Base-by-base conservation (phyloP, 768 basidiomycete genomes). In the Cantharellus anzutake region DNA sequence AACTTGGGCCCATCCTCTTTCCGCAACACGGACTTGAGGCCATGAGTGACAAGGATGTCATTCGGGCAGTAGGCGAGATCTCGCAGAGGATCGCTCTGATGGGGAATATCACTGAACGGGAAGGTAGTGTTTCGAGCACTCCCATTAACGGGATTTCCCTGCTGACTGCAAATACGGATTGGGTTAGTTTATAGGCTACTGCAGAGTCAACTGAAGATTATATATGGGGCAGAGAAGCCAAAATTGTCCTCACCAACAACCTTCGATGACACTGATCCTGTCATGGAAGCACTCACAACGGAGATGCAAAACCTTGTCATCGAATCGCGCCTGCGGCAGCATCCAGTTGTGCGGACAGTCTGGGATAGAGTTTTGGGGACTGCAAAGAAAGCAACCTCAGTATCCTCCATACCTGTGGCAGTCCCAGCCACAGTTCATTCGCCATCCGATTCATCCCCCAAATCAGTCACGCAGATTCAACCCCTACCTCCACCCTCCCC, bases 1-100 rank as follows among this genome's bases (percentile, higher is more conserved):
- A 82, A 20, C 80, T 91, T 3, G 78, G 78, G 0, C 88, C 88
- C 0, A 78, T 79, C 39, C 71, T 90, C 59, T 76, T 80, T 62
- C 78, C 81, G 20, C 41, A 44, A 14, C 20, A 29, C 20, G 20
- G 20, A 29, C 20, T 29, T 29, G 29, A 20, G 14, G 57, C 1
- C 16, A 55, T 41, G 60, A 42, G 29, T 39, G 61, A 59, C 57
- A 59, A 40, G 42, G 60, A 41, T 42, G 41, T 34, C 16, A 62
- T 55, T 7, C 14, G 50, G 44, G 34, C 41, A 42, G 55, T 41
- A 44, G 38, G 20, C 7, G 38, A 29, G 35, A 16, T 48, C 5
- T 38, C 59, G 29, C 57, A 62, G 38, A 58, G 42, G 38, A 69
- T 81, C 3, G 71, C 70, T 5, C 68, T 69, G 5, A 63, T 80